These are phyloP conservation scores for Aplosporella prunicola DNA, from an alignment of 2,329 filamentous ascomycete species.

Conservation along the genomic window DNA sequence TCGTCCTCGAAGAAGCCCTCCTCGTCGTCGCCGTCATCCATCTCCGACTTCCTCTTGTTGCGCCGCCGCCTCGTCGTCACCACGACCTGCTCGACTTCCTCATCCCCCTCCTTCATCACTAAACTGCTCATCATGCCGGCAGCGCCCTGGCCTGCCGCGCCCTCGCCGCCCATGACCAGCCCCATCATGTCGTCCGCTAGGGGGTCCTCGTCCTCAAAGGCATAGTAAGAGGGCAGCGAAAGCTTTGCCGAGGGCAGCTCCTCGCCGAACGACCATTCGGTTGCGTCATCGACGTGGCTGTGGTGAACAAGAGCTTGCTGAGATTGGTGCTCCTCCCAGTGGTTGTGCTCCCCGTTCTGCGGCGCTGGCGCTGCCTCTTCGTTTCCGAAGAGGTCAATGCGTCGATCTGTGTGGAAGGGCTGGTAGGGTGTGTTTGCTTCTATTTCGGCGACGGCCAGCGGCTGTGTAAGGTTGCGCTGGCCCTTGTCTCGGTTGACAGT, in stretches of 20 bases:
- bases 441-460: conserved; percentile 70
- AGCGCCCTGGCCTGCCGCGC: conserved; percentile 28
- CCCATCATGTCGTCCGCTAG: conserved; percentile 37
- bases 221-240: conserved; percentile 28
- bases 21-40: conserved; percentile 47
- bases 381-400: conserved; percentile 63
- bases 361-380: conserved; percentile 24
- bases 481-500: background rate
- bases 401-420: conserved; percentile 84
- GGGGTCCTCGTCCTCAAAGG: conserved; percentile 23
- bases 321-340: conserved; percentile 18
- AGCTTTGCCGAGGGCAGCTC: conserved; percentile 10
- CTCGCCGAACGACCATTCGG: conserved; percentile 46
- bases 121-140: conserved; percentile 28
- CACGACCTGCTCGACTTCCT: conserved; percentile 66
- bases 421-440: conserved; percentile 94
- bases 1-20: conserved; percentile 83
- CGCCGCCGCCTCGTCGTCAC: conserved; percentile 67
- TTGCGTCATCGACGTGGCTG: conserved; percentile 24
- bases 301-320: conserved; percentile 17
- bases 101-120: conserved; percentile 44
- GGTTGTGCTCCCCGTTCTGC: conserved; percentile 15
- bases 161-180: conserved; percentile 16
- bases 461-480: conserved; percentile 7
- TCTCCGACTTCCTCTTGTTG: conserved; percentile 36